Percentiles rank a stretch among this genome's conserved stretches.
phyloP scores from a whole-genome alignment of 2,329 filamentous ascomycete species.

The Xylariaceae sp. region DNA sequence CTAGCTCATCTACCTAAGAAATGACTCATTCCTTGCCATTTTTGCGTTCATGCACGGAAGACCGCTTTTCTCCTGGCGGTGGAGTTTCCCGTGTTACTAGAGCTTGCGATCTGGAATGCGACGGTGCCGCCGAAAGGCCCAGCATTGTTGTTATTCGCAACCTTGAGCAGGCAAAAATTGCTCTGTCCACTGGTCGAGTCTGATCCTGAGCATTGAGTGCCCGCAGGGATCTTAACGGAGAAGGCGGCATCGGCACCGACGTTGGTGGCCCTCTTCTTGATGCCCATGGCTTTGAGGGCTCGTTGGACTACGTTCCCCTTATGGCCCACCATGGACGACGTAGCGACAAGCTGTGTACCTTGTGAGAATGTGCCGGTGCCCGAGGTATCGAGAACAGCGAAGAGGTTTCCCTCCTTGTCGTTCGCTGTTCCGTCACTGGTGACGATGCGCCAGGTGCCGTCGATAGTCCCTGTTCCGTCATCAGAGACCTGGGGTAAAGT shows the following conservation, averaged over 20 bases:
- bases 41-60: too few species aligned
- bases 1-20: too few species aligned
- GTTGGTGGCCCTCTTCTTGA: constrained; percentile 8
- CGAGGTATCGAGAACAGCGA: constrained; percentile 8
- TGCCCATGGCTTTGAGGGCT: constrained; percentile 6
- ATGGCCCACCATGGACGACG: constrained; percentile 6
- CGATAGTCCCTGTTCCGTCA: constrained; percentile 6
- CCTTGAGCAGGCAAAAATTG: constrained; percentile 12
- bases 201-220: constrained; percentile 5
- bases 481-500: constrained; percentile 9
- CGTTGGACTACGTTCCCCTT: constrained; percentile 9
- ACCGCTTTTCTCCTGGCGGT: too few species aligned
- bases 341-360: constrained; percentile 3
- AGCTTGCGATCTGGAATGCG: constrained; percentile 6
- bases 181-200: constrained; percentile 5
- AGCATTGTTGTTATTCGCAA: constrained; percentile 11
- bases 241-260: constrained; percentile 9
- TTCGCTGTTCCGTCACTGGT: constrained; percentile 13
- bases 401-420: constrained; percentile 6
- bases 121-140: constrained; percentile 11
- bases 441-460: constrained; percentile 8
- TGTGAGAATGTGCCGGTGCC: constrained; percentile 7
- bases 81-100: too few species aligned
- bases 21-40: too few species aligned
- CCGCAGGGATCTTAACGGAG: constrained; percentile 8